A percentile compares a stretch with the other conserved stretches of the same genome.
These are phyloP conservation scores for Colletotrichum liaoningense DNA, from an alignment of 2,329 filamentous ascomycete genomes.

Conservation along the genomic window DNA sequence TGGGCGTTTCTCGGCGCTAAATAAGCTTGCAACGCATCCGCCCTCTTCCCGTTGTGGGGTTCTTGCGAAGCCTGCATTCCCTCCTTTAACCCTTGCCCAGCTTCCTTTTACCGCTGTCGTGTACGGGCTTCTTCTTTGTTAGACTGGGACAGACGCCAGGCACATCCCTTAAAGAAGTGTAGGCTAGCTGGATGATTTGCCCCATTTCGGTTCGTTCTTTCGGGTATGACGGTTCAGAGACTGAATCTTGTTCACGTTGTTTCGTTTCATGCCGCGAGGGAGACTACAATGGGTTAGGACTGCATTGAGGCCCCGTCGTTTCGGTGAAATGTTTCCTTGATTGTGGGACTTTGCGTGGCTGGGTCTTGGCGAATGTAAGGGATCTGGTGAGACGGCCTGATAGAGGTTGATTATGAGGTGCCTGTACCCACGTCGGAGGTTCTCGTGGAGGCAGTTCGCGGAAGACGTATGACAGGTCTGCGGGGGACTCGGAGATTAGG, in stretches of 20 bases:
- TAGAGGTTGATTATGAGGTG: not conserved
- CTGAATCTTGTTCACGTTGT: not conserved
- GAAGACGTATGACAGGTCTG: not conserved
- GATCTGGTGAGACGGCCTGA: not conserved
- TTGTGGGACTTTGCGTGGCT: not conserved
- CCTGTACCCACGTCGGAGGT: not conserved
- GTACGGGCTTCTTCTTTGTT: not conserved
- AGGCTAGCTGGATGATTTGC: not conserved
- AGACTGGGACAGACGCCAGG: no score
- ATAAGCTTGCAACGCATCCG: not conserved
- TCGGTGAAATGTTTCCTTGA: not conserved
- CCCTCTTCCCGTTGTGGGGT: not conserved
- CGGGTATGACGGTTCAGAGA: not conserved
- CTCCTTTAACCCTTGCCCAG: no score
- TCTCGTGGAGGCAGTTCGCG: not conserved
- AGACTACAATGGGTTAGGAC: no score
- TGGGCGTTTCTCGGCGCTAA: not conserved
- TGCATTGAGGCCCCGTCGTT: no score
- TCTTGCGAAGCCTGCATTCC: not conserved
- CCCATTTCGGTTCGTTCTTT: not conserved
- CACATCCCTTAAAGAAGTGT: not conserved
- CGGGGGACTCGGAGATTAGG: not conserved
- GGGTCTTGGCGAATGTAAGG: not conserved
- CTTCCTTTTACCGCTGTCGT: not conserved
- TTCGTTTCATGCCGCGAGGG: no score